A percentile compares a stretch with the other conserved stretches of the same genome.
These are phyloP conservation scores for Wallacemonas sp. DNA, from an alignment of 208 protist genomes.

Conservation along the genomic window DNA sequence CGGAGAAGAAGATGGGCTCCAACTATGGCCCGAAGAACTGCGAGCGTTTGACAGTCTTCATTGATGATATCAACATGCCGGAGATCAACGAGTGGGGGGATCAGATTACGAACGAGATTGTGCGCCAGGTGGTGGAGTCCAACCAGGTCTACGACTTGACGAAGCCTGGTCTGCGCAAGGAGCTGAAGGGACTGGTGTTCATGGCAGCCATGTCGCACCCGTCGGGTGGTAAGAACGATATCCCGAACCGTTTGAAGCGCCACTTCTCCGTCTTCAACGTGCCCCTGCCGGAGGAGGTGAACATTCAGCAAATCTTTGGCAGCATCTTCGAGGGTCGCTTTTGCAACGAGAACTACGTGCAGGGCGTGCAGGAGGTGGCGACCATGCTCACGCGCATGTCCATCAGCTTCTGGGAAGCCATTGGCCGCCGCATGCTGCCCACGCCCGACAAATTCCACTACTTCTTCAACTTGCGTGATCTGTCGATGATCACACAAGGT, in stretches of 20 bases:
- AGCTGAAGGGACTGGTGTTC: conserved; percentile 95
- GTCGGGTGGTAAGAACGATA: conserved; percentile 98
- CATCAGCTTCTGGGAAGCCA: conserved; percentile 92
- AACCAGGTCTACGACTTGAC: conserved; percentile 87
- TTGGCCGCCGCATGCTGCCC: conserved; percentile 94
- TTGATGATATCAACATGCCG: conserved; percentile 97
- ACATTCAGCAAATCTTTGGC: conserved; percentile 95
- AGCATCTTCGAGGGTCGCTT: conserved; percentile 92
- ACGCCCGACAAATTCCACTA: conserved; percentile 99
- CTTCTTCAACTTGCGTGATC: conserved; percentile 98
- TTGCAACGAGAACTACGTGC: conserved; percentile 86
- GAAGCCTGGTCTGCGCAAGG: conserved; percentile 93
- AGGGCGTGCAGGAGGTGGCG: conserved; percentile 86
- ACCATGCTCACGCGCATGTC: conserved; percentile 91
- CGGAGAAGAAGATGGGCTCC: conserved; percentile 95
- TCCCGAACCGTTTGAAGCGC: conserved; percentile 97
- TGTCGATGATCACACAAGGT: conserved; percentile 96
- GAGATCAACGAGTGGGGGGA: conserved; percentile 96
- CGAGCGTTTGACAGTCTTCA: conserved; percentile 90
- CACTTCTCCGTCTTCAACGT: conserved; percentile 97
- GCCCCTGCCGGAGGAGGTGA: conserved; percentile 93
- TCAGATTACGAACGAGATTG: conserved; percentile 96
- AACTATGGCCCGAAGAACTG: conserved; percentile 94
- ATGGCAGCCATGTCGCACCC: conserved; percentile 97
- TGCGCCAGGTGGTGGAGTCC: conserved; percentile 92